Base-by-base conservation (phyloP, 2,329 filamentous ascomycete species). In the Colletotrichum navitas region DNA sequence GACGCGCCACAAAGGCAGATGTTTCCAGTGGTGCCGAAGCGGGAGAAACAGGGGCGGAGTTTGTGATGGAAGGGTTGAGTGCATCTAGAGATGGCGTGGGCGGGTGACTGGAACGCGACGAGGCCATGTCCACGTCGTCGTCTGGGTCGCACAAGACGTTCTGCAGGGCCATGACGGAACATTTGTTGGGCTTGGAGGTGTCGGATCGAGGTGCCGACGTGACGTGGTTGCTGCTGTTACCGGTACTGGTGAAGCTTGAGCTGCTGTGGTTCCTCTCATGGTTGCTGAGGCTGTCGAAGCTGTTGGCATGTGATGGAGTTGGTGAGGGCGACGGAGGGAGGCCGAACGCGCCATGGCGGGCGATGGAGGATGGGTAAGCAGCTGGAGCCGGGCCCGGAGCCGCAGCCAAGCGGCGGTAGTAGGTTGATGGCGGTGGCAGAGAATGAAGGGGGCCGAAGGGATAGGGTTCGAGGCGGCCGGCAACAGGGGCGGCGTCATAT, bases 81-180 rank as follows among this genome's bases (percentile, higher is more conserved):
- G 47, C 45, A 63, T 72, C 65, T 43, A 68, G 65, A 64, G 54
- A 65, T 29, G 69, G 69, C 36, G 69, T 72, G 32, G 69, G 69
- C 18, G 69, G 69, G 39, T 72, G 59, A 68, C 59, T 72, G 18
- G 69, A 67, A 24, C 65, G 68, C n/a, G 69, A 63, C 39, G 60
- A 61, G 26, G 36, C 34, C 24, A 60, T 54, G 54, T 49, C 60
- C 11, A 55, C 47, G 21, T 59, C 68, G 32, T 71, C 68, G 45
- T 64, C 66, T 34, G 59, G 41, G 56, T 72, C 60, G 60, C 69
- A 72, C 69, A 72, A 66, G 18, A 72, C 69, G 41, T 72, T 72
- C 60, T 72, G 69, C 39, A 72, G 32, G 47, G 66, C 69, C 69
- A 72, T 72, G 65, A 72, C 69, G 52, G 69, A 67, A 29, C 69